A percentile compares a stretch with the other conserved stretches of the same genome.
These are phyloP conservation scores for Cyclostephanos invisitatus DNA, from an alignment of 108 stramenopile species.

Conservation along the genomic window DNA sequence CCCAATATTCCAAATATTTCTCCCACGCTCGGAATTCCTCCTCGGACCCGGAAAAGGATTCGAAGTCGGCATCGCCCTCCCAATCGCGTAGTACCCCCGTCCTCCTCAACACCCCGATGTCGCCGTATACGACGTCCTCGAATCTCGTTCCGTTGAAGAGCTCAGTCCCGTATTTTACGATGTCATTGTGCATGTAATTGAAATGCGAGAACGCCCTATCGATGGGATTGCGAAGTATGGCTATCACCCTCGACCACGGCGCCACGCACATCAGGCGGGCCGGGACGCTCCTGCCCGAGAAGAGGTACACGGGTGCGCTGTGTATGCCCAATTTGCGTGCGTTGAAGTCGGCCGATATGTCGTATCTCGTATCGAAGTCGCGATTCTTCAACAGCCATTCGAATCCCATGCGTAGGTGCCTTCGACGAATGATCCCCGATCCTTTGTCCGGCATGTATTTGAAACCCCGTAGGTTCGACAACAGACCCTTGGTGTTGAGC, in stretches of 20 bases:
- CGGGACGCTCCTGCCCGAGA: constrained; percentile 10
- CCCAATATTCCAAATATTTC: neutral
- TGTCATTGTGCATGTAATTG: constrained; percentile 2
- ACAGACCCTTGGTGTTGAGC: constrained; percentile 7
- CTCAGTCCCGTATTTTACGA: neutral
- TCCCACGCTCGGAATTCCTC: constrained; percentile 26
- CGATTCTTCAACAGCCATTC: constrained; percentile 6
- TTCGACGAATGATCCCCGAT: constrained; percentile 6
- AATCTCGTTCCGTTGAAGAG: constrained; percentile 1
- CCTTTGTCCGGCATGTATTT: neutral
- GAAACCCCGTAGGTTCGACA: neutral
- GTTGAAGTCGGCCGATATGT: constrained; percentile 12
- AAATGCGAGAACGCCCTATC: constrained; percentile 32
- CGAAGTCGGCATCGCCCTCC: constrained; percentile 3
- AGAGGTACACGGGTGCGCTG: constrained; percentile 26
- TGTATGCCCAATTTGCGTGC: constrained; percentile 15
- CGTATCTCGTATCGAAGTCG: neutral
- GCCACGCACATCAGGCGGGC: constrained; percentile 26
- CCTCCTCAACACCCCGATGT: constrained; percentile 14
- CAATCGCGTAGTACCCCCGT: constrained; percentile 18
- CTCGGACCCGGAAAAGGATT: constrained; percentile 8
- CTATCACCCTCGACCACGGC: constrained; percentile 27
- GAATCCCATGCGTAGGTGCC: constrained; percentile 14
- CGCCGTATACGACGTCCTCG: constrained; percentile 5
- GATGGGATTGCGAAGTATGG: constrained; percentile 27